Conservation (phyloP, 2,329 filamentous ascomycete species). For the Venturia asperata region DNA sequence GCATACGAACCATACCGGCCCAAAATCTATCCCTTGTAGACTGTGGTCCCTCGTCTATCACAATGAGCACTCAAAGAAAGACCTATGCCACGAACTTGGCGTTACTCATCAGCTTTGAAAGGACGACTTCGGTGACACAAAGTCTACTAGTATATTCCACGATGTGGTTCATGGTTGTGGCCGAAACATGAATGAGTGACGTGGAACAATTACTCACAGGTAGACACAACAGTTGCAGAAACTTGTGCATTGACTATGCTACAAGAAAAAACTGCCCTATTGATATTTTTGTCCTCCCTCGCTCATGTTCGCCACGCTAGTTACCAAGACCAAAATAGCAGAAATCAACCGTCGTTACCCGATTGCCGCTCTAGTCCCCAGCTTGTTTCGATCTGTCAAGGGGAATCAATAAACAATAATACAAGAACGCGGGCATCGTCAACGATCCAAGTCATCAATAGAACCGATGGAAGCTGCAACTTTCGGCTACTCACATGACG, state of each 20-base stretch:
- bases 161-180: too few relatives aligned
- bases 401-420: constrained; percentile 12
- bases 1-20: too few relatives aligned
- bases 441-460: neutral
- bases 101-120: too few relatives aligned
- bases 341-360: neutral
- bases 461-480: neutral
- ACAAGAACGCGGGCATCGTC: neutral
- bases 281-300: constrained; percentile 2
- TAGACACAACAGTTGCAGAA: neutral
- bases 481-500: neutral
- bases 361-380: neutral
- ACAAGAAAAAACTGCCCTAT: constrained; percentile 14
- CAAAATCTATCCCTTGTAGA: neutral
- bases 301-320: neutral
- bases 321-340: neutral
- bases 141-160: too few relatives aligned
- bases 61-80: too few relatives aligned
- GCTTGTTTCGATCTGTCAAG: neutral
- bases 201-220: neutral
- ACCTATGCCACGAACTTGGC: too few relatives aligned
- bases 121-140: too few relatives aligned
- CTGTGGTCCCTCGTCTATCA: too few relatives aligned
- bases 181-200: neutral
- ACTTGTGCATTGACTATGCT: constrained; percentile 11